Base-by-base conservation (phyloP, 176 grass and related monocot species). In the Eleusine indica region DNA sequence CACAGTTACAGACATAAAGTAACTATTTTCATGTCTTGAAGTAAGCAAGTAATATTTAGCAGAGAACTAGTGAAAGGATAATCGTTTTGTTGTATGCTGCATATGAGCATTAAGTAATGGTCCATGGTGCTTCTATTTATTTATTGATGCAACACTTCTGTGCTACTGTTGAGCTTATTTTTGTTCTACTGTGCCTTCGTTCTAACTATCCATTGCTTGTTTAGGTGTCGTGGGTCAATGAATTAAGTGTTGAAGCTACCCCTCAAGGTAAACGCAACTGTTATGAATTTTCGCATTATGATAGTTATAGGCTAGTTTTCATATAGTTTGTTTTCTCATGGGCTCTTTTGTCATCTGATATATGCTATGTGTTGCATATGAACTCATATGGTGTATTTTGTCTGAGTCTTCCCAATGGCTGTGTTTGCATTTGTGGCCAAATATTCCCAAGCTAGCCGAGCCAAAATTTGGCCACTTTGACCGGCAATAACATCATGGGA, bases 191-290 rank as follows among this genome's bases (percentile, higher is more conserved):
- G 9, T 72, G 40, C 32, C 22, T 75, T 32, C 43, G 47, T 44
- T 77, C 68, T 90, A 81, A 89, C 19, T 71, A 64, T 66, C 19
- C 80, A 32, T 40, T 79, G 44, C 60, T 89, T 94, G 58, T 84
- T 66, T 91, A 97, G 95, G 86, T 97, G 95, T 68, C 95, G 92
- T 62, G 95, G 95, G 82, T 97, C 95, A 79, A 94, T 97, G 95
- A 97, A 97, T 80, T 97, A 97, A 86, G 80, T 81, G 66, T 4
- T 56, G 71, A 86, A 71, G 62, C 22, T 17, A 42, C 61, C 68
- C 25, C 47, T 67, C 38, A 37, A 67, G 88, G 84, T 78, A 86
- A 66, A 38, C 74, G 18, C 47, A 67, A 48, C 54, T 65, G 43
- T 76, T 80, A 28, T 39, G 18, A 40, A 13, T 39, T 80, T 65